Evolutionary conservation across 306 rosid genomes (phyloP), one percentile per base, ranked within the genome.

Genomic region (Trifolium dubium): DNA sequence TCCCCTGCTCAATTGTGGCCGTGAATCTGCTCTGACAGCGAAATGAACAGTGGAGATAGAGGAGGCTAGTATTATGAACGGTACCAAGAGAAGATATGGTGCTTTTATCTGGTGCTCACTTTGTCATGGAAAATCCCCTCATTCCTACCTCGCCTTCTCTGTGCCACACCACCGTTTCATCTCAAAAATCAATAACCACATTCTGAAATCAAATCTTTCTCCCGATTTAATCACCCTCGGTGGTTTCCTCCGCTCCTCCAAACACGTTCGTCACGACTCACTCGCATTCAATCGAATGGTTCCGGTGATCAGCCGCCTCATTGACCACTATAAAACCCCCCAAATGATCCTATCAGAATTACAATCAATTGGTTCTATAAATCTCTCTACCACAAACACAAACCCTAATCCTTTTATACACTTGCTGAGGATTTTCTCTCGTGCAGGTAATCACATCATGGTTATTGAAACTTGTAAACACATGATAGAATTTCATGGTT

Each of bases 121-220:
- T 94, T 6, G 96, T 94, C 12, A 92, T 92, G 99, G 99, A 94
- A 5, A 90, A 44, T 94, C 97, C 6, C 97, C 99, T 0, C 99
- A 90, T 77, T 94, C 99, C 78, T 94, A 92, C 73, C 90, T 94
- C 0, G 99, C 96, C 58, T 94, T 91, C 67, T 49, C 85, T 4
- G 96, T 97, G 8, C 39, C 39, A 35, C 39, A 35, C 39, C 5
- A 6, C 18, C 5, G 3, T 4, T 14, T 17, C 29, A 17, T 7
- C 23, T 15, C 23, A 17, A 55, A 55, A 19, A 10, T 10, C n/a
- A 63, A 63, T 4, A 73, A 77, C 60, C 79, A 77, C 17, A 73
- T 18, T 17, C 83, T 83, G 32, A 49, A 58, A 68, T 76, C 79
- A 30, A 82, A 87, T 8, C 13, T 89, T 19, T 71, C 86, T 1